phyloP scores from a whole-genome alignment of 2,329 filamentous ascomycete genomes.

The Fusarium goolgardi region DNA sequence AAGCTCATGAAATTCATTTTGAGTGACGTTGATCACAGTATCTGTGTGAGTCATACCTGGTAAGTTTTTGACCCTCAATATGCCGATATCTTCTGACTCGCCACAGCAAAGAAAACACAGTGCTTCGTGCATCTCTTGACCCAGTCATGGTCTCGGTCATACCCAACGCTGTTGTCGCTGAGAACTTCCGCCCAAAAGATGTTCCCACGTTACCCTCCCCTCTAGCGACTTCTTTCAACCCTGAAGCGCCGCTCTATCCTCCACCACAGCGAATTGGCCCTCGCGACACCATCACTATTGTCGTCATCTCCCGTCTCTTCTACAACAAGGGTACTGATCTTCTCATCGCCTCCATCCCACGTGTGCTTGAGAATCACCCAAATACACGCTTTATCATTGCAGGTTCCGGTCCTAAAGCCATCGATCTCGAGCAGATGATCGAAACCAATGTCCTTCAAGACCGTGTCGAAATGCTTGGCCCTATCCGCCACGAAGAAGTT shows the following conservation, averaged over 20 bases:
- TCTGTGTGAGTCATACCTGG: constrained; percentile 99
- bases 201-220: constrained; percentile 51
- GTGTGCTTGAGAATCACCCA: constrained; percentile 87
- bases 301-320: constrained; percentile 96
- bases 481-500: constrained; percentile 94
- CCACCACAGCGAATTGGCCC: constrained; percentile 79
- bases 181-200: constrained; percentile 83
- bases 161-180: constrained; percentile 95
- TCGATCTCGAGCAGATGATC: constrained; percentile 97
- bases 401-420: constrained; percentile 94
- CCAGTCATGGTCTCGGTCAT: constrained; percentile 98
- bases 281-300: constrained; percentile 90
- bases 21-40: constrained; percentile 97
- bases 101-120: constrained; percentile 93
- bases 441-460: constrained; percentile 95
- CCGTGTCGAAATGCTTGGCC: constrained; percentile 90
- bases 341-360: constrained; percentile 93
- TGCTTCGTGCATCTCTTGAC: constrained; percentile 91
- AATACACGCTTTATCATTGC: constrained; percentile 98
- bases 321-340: constrained; percentile 99
- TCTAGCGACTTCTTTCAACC: constrained; percentile 51
- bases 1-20: constrained; percentile 96
- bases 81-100: constrained; percentile 31
- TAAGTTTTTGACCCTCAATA: constrained; percentile 54
- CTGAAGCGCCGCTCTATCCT: constrained; percentile 51